Conservation (phyloP, 2,329 filamentous ascomycete genomes). For the Thielaviopsis ethacetica region DNA sequence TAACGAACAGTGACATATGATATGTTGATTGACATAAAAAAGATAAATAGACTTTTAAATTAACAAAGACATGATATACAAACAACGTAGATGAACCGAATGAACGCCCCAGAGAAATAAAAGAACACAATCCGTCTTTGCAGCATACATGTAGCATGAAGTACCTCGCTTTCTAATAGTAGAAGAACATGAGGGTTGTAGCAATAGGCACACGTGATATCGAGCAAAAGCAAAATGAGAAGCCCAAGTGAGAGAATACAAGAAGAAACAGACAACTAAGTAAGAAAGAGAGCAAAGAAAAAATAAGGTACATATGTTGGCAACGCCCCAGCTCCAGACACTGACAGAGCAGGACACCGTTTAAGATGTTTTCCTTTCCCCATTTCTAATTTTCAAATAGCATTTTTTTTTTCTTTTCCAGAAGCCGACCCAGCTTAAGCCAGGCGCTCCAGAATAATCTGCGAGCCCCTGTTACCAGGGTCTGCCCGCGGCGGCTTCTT, state of each 20-base stretch:
- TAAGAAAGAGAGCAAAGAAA: background rate
- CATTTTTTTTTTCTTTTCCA: slow-evolving; percentile 10
- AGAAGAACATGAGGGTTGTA: background rate
- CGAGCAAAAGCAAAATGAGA: background rate
- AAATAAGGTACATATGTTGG: background rate
- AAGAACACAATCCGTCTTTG: background rate
- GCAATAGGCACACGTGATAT: background rate
- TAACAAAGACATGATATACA: background rate
- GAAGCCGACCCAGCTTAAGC: slow-evolving; percentile 13
- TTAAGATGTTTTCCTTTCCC: background rate
- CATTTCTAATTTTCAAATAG: slow-evolving; percentile 1
- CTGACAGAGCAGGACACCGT: background rate
- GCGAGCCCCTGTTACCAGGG: slow-evolving; percentile 44
- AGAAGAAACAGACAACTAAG: slow-evolving; percentile 3
- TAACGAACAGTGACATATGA: background rate
- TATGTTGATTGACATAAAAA: background rate
- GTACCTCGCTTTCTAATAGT: background rate
- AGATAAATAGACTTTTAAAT: background rate
- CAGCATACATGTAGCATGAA: slow-evolving; percentile 3
- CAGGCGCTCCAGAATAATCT: slow-evolving; percentile 43
- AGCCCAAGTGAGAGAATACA: slow-evolving; percentile 1
- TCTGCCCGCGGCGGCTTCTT: slow-evolving; percentile 16
- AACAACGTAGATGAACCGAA: slow-evolving; percentile 10
- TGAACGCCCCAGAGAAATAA: slow-evolving; percentile 2
- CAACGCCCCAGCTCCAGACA: background rate